A percentile compares a stretch with the other conserved stretches of the same genome.
These are phyloP conservation scores for Cordyceps farinosa DNA, from an alignment of 2,329 filamentous ascomycete genomes.

Conservation along the genomic window DNA sequence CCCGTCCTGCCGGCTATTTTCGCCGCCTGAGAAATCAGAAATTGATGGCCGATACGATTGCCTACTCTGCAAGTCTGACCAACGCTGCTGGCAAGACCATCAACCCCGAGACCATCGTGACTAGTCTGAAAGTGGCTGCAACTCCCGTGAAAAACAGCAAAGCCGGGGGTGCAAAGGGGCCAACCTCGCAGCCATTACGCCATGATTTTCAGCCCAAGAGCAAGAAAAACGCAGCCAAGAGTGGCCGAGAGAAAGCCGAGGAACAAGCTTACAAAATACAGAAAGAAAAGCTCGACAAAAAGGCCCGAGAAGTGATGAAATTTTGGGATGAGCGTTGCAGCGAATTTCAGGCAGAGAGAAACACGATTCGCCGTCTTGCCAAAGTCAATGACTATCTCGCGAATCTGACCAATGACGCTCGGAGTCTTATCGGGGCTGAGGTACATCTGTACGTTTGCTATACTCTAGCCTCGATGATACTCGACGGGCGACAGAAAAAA, in stretches of 20 bases:
- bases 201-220: conserved; percentile 23
- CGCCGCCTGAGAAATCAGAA: conserved; percentile 53
- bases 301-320: neutral
- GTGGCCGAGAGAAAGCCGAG: conserved; percentile 2
- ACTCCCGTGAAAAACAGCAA: conserved; percentile 19
- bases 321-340: conserved; percentile 28
- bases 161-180: too few species aligned
- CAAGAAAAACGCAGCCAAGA: conserved; percentile 1
- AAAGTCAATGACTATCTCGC: conserved; percentile 45
- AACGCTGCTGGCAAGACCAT: conserved; percentile 60
- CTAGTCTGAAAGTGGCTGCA: neutral
- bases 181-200: neutral
- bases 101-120: conserved; percentile 60
- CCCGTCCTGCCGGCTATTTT: conserved; percentile 26
- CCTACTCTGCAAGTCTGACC: conserved; percentile 68
- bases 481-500: neutral
- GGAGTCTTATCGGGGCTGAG: conserved; percentile 29
- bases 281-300: conserved; percentile 18
- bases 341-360: conserved; percentile 43
- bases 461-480: conserved; percentile 23
- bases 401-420: conserved; percentile 35
- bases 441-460: conserved; percentile 34
- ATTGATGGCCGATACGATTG: conserved; percentile 63
- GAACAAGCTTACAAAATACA: conserved; percentile 19
- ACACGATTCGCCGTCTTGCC: conserved; percentile 41